Percentiles rank a stretch among this genome's conserved stretches.
phyloP scores from a whole-genome alignment of 805 yeast genomes.

The Hanseniaspora occidentalis region DNA sequence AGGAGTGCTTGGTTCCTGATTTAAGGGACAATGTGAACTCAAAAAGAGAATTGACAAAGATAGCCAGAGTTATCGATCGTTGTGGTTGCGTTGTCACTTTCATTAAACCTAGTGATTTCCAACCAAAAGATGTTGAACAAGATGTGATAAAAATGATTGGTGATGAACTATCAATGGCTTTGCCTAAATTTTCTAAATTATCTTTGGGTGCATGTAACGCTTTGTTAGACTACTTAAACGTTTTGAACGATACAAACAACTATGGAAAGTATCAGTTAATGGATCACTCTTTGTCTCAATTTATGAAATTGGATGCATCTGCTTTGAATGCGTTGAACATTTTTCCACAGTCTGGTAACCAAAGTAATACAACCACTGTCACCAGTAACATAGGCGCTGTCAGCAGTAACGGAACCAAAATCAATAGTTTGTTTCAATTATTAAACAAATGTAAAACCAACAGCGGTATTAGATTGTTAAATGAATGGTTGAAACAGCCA shows the following conservation, averaged over 20 bases:
- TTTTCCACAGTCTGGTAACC: conserved; percentile 40
- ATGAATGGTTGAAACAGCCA: conserved; percentile 97
- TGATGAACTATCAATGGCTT: conserved; percentile 28
- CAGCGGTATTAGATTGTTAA: conserved; percentile 77
- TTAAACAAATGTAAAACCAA: conserved; percentile 79
- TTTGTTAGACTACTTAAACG: conserved; percentile 51
- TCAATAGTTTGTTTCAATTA: conserved; percentile 64
- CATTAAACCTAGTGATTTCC: conserved; percentile 44
- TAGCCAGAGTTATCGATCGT: conserved; percentile 60
- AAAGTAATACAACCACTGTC: conserved; percentile 9
- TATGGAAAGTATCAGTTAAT: conserved; percentile 44
- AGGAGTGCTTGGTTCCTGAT: conserved; percentile 60
- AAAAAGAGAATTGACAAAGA: conserved; percentile 40
- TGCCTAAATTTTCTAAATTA: conserved; percentile 18
- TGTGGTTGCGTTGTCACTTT: conserved; percentile 65
- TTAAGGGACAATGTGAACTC: conserved; percentile 13
- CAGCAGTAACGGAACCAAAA: conserved; percentile 26
- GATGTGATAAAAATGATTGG: conserved; percentile 65
- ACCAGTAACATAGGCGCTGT: conserved; percentile 7
- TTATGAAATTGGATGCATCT: conserved; percentile 82
- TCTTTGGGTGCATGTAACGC: conserved; percentile 32
- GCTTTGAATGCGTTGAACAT: conserved; percentile 81
- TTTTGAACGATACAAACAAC: conserved; percentile 44
- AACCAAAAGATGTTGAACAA: conserved; percentile 57
- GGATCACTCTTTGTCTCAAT: conserved; percentile 62